A percentile compares a stretch with the other conserved stretches of the same genome.
These are phyloP conservation scores for Copromyces sp. DNA, from an alignment of 495 filamentous ascomycete genomes.

Conservation along the genomic window DNA sequence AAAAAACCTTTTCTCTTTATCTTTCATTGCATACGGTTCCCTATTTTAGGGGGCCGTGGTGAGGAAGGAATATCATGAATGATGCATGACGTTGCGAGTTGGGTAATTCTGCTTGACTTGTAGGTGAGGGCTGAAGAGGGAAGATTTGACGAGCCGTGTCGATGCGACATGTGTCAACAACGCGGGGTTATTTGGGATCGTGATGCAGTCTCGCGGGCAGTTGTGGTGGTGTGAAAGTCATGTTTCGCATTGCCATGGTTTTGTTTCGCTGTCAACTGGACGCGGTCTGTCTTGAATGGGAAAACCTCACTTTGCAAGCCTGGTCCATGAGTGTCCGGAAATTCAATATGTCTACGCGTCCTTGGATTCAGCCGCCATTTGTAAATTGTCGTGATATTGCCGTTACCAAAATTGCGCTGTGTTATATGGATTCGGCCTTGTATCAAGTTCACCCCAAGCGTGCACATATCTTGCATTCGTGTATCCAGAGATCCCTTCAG, in stretches of 20 bases:
- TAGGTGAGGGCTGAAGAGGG: not conserved
- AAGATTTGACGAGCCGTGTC: not conserved
- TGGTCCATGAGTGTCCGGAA: not conserved
- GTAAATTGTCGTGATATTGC: not conserved
- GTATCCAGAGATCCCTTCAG: not conserved
- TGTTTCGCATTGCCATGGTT: not conserved
- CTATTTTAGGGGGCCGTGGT: constrained; percentile 12
- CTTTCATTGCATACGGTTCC: constrained; percentile 23
- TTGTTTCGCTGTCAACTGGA: not conserved
- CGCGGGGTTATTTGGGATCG: not conserved
- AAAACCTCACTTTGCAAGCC: not conserved
- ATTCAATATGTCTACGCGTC: not conserved
- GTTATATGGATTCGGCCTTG: not conserved
- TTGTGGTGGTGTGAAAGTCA: not conserved
- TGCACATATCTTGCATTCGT: not conserved
- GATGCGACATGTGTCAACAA: not conserved
- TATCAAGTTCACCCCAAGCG: not conserved
- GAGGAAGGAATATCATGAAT: constrained; percentile 12
- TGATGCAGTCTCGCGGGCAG: not conserved
- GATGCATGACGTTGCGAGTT: not conserved
- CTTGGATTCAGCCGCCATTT: not conserved
- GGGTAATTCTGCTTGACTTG: not conserved
- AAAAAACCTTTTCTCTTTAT: not conserved
- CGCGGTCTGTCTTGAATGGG: not conserved
- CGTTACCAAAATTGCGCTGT: not conserved